Percentiles rank a stretch among this genome's conserved stretches.
phyloP scores from a whole-genome alignment of 441 rosid genomes.

The Adansonia grandidieri region DNA sequence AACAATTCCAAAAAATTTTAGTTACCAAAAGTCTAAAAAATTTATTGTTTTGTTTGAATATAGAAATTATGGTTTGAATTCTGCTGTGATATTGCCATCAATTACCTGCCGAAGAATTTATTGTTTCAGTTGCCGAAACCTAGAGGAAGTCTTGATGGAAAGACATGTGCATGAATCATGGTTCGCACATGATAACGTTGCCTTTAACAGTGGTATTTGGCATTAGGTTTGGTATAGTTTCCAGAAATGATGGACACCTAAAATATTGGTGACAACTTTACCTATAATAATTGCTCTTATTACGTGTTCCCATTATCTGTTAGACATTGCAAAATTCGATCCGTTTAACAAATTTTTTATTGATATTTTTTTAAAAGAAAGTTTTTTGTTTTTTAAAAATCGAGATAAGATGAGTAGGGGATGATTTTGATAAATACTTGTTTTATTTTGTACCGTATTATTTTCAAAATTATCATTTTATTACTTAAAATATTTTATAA shows the following conservation, averaged over 20 bases:
- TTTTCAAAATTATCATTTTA: no score
- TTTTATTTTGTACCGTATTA: no score
- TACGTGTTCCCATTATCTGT: no score
- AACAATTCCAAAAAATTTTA: neutral
- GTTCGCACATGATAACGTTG: neutral
- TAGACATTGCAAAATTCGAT: no score
- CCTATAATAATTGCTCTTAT: neutral
- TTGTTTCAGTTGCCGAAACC: neutral
- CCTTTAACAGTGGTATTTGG: neutral
- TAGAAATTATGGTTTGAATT: neutral
- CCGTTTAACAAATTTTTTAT: no score
- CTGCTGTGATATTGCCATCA: neutral
- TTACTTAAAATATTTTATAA: no score
- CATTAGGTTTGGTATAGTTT: neutral
- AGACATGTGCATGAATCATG: conserved; percentile 12
- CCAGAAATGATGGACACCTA: neutral
- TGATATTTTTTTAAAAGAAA: no score
- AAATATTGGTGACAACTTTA: neutral
- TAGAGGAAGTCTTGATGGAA: neutral
- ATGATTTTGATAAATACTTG: no score
- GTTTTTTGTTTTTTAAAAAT: no score
- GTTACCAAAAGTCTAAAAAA: neutral
- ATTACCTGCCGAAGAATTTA: neutral
- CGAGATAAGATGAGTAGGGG: no score
- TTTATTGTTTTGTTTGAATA: neutral